Evolutionary conservation across 2,329 filamentous ascomycete species (phyloP), one percentile per base, ranked within the genome.

Genomic region (Calonectria fujianensis): DNA sequence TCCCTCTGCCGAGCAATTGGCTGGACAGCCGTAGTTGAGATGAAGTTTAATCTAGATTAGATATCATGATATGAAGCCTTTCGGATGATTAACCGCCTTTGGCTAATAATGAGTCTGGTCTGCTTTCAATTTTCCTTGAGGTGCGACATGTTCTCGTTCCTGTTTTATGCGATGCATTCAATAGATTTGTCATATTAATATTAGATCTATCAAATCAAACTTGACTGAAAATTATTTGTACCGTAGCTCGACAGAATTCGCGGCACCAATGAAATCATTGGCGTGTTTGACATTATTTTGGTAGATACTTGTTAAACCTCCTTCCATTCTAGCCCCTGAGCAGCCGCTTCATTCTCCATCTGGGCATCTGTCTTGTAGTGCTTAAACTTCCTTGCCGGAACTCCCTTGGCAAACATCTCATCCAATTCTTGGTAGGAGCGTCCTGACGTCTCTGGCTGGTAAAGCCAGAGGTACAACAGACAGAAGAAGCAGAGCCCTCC

Each of bases 391-490:
- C 70, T 52, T 18, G 73, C 51, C 3, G 73, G 69, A 16, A 77
- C n/a, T 18, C 72, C 68, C 51, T 71, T 73, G 9, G 67, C 69
- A 67, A 77, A 77, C 76, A 76, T 76, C 52, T 76, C 74, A 57
- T 77, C 74, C 14, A 78, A 48, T 48, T 74, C 75, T n/a, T 80
- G 77, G 13, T 77, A 76, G 0, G 77, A 77, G 14, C 74, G 73
- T 9, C 78, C 77, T 18, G 73, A 68, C 3, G 78, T 80, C 45
- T 80, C 77, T 1, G 78, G 75, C 57, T 77, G 74, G 2, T 37
- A 76, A 13, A 74, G 77, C 69, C 73, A 79, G 0, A 79, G 70
- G 18, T 72, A 75, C 13, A 72, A 51, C 4, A 75, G 29, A 13
- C 31, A 70, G 32, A 78, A 52, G 29, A 75, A 35, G n/a, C 73